Base-by-base conservation (phyloP, 148 eudicot genomes). In the Spergularia marina region DNA sequence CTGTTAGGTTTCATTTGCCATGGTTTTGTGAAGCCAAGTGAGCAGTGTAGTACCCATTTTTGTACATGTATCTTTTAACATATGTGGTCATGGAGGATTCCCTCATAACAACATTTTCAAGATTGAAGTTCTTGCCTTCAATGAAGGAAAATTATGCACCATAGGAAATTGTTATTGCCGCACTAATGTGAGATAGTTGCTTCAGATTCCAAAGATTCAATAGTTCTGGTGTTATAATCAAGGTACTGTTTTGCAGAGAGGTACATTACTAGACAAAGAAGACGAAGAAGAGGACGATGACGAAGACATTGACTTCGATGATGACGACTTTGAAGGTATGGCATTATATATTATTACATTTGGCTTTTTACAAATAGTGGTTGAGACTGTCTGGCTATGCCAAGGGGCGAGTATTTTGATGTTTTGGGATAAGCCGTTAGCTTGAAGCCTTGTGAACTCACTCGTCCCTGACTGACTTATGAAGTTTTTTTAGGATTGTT, bases 291-390 rank as follows among this genome's bases (percentile, higher is more conserved):
- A 76, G 68, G 95, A 89, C 17, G 85, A 85, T 54, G 92, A 86
- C 18, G 98, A 91, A 54, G 98, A 94, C 66, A 88, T 91, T 7
- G 96, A 93, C 69, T 91, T 93, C 44, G 90, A 91, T 17, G 97
- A 91, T 72, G 97, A 88, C 5, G 97, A 94, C 77, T 91, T 90
- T 60, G 97, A 91, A 87, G 98, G 98, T 94, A 20, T 53, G 39
- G 30, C 23, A 17, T 9, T 62, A 73, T 40, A 44, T 2, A 25
- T 15, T 69, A 44, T 18, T 18, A 10, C 13, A 10, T 17, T 18
- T 30, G 4, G 1, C 8, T n/a, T 23, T 36, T 65, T 2, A 65
- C 21, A 36, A 7, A 65, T 6, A 6, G 10, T 39, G 68, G 68
- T 18, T 10, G 34, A 18, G 34, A 41, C 41, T 5, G 66, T 34